These are phyloP conservation scores for Leishmania arabica DNA, from an alignment of 208 protist genomes.

Conservation along the genomic window DNA sequence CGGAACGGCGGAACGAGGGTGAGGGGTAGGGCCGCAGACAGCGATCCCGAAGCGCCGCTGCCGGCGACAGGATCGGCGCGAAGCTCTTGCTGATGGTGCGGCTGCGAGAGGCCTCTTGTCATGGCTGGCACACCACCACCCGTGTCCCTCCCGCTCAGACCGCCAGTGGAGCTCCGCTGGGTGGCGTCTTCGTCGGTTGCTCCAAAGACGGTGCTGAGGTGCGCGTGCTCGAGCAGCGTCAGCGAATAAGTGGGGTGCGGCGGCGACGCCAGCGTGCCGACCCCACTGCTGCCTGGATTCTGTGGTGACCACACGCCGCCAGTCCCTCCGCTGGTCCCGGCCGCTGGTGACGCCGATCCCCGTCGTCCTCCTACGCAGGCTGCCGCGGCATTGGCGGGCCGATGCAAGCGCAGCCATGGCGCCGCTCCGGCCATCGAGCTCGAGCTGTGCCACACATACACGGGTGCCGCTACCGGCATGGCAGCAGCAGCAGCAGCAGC, in stretches of 20 bases:
- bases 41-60: neutral
- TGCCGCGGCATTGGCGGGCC: neutral
- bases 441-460: constrained; percentile 9
- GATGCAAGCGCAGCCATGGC: constrained; percentile 5
- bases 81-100: constrained; percentile 5
- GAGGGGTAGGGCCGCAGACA: constrained; percentile 33
- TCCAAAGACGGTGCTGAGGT: neutral
- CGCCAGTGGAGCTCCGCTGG: neutral
- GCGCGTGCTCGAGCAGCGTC: neutral
- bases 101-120: neutral
- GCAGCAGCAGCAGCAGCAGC: neutral
- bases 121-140: neutral
- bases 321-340: neutral
- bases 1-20: constrained; percentile 77
- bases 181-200: neutral
- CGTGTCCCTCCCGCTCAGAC: neutral
- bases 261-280: neutral
- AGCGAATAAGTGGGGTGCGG: neutral
- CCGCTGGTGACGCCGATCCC: neutral
- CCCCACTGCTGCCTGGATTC: neutral
- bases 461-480: neutral
- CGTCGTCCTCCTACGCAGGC: neutral
- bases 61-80: neutral
- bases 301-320: neutral
- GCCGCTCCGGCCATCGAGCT: neutral